Conservation (phyloP, 1,139 yeast species). For the Saccharomyces hybrid region DNA sequence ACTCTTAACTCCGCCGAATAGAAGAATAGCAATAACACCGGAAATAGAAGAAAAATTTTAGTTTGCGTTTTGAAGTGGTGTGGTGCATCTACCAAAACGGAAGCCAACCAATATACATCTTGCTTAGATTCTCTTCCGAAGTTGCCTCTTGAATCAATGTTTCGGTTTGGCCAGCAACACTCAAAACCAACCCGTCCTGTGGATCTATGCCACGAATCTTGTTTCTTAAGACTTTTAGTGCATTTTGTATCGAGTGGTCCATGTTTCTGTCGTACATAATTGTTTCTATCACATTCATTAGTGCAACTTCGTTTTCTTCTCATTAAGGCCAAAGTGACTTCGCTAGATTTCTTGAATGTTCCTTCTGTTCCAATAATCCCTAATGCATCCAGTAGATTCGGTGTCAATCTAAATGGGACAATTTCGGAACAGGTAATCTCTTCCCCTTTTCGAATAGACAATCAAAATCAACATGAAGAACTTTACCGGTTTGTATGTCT, state of each 20-base stretch:
- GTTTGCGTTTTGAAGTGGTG: background rate
- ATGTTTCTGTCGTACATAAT: slow-evolving; percentile 62
- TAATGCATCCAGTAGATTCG: slow-evolving; percentile 82
- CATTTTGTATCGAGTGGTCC: slow-evolving; percentile 35
- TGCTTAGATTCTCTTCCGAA: slow-evolving; percentile 59
- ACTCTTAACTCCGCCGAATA: background rate
- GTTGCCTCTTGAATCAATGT: slow-evolving; percentile 79
- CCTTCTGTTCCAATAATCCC: slow-evolving; percentile 92
- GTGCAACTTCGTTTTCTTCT: slow-evolving; percentile 77
- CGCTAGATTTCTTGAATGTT: slow-evolving; percentile 75
- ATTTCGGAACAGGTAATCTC: slow-evolving; percentile 60
- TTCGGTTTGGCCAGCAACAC: slow-evolving; percentile 90
- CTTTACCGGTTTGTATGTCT: slow-evolving; percentile 65
- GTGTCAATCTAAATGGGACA: slow-evolving; percentile 89
- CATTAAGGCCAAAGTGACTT: slow-evolving; percentile 67
- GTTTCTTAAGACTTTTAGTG: slow-evolving; percentile 66
- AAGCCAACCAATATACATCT: slow-evolving; percentile 95
- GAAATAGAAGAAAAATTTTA: background rate
- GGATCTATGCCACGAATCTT: slow-evolving; percentile 81
- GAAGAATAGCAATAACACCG: too few relatives aligned
- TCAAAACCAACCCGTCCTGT: slow-evolving; percentile 76
- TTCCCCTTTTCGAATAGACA: slow-evolving; percentile 77
- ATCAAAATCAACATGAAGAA: slow-evolving; percentile 92
- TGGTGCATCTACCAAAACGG: slow-evolving; percentile 48
- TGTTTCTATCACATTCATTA: slow-evolving; percentile 88